These are phyloP conservation scores for Polysphondylium violaceum DNA, from an alignment of 78 protist species.

Conservation along the genomic window DNA sequence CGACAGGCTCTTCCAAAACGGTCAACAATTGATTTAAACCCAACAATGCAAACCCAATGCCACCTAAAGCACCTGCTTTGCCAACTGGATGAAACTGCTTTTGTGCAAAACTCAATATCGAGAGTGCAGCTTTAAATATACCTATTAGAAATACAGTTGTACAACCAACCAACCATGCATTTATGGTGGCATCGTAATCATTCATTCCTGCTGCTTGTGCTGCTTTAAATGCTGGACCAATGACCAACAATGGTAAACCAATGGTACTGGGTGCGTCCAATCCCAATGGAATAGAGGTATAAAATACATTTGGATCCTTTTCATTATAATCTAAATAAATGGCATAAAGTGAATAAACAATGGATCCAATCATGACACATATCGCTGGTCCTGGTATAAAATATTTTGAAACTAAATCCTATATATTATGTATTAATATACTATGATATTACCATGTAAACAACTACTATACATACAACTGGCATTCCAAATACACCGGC, in stretches of 20 bases:
- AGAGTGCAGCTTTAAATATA: conserved; percentile 11
- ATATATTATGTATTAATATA: too few relatives aligned
- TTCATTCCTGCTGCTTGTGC: conserved; percentile 1
- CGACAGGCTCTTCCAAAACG: conserved; percentile 41
- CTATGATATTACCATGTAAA: too few relatives aligned
- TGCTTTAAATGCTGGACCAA: conserved; percentile 53
- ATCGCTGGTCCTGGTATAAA: conserved; percentile 73
- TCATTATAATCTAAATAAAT: conserved; percentile 41
- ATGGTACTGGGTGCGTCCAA: conserved; percentile 67
- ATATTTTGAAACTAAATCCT: conserved; percentile 30
- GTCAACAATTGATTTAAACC: conserved; percentile 51
- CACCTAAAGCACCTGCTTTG: conserved; percentile 68
- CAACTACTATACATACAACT: too few relatives aligned
- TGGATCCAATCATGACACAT: conserved; percentile 55
- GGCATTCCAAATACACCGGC: conserved; percentile 60
- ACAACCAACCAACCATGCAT: conserved; percentile 78
- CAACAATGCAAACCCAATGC: conserved; percentile 48
- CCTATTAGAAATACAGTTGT: conserved; percentile 65
- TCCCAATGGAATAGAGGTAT: conserved; percentile 64
- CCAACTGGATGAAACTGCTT: conserved; percentile 72
- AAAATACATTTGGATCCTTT: conserved; percentile 13
- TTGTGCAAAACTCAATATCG: conserved; percentile 50
- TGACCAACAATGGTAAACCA: conserved; percentile 61
- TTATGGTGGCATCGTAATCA: conserved; percentile 8
- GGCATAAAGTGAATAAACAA: conserved; percentile 31